phyloP scores from a whole-genome alignment of 2,329 filamentous ascomycete genomes.

The Aspergillus neoniger region DNA sequence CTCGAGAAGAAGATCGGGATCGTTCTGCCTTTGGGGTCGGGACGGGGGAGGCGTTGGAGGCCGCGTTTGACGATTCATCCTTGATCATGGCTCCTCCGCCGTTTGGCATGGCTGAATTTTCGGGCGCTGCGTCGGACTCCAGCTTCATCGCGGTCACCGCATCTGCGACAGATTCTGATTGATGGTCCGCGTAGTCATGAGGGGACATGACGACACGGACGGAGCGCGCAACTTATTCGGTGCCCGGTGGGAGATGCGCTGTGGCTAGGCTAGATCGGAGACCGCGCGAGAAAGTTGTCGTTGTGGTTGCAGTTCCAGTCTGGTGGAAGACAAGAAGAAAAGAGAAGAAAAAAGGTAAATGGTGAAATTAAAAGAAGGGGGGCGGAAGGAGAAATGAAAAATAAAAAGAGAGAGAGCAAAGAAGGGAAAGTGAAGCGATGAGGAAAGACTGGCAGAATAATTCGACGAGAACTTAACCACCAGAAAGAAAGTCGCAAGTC shows the following conservation, averaged over 20 bases:
- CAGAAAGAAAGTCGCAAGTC: conserved; percentile 15
- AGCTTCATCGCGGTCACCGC: conserved; percentile 42
- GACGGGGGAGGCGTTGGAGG: conserved; percentile 20
- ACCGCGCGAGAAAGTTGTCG: conserved; percentile 9
- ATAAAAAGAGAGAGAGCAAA: conserved; percentile 3
- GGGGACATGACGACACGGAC: conserved; percentile 46
- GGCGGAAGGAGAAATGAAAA: conserved; percentile 6
- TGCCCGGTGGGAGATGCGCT: conserved; percentile 20
- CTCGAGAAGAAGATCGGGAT: conserved; percentile 24
- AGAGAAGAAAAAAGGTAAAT: conserved; percentile 4
- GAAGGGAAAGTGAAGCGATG: conserved; percentile 14
- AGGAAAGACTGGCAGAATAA: conserved; percentile 13
- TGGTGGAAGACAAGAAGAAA: conserved; percentile 1
- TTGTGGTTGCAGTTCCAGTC: conserved; percentile 1
- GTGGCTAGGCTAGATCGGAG: conserved; percentile 3
- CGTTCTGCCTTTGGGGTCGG: conserved; percentile 17
- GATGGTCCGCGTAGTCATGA: conserved; percentile 44
- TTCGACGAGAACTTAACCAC: conserved; percentile 11
- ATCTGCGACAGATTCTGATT: conserved; percentile 36
- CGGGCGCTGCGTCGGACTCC: conserved; percentile 28
- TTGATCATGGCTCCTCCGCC: conserved; percentile 26
- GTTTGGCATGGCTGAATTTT: conserved; percentile 26
- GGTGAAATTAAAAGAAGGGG: neutral
- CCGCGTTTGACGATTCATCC: conserved; percentile 19
- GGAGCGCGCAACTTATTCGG: conserved; percentile 22